Evolutionary conservation across 2,329 filamentous ascomycete genomes (phyloP).

Genomic region (Xylariales sp.): DNA sequence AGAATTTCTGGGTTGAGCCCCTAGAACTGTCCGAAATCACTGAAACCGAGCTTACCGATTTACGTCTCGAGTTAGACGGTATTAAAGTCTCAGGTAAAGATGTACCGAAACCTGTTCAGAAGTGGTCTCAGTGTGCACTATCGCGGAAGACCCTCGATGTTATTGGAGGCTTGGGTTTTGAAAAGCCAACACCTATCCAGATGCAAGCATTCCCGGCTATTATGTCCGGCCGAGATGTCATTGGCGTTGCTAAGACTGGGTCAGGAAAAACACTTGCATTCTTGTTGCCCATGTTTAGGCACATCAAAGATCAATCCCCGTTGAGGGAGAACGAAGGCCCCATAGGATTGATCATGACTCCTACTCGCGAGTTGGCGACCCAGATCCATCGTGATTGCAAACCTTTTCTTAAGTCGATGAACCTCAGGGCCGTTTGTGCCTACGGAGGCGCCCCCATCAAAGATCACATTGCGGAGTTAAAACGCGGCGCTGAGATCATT

Average conservation of each 20-base stretch:
- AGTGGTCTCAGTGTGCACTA: conserved; percentile 95
- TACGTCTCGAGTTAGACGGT: conserved; percentile 89
- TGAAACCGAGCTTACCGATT: conserved; percentile 82
- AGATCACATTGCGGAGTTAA: conserved; percentile 96
- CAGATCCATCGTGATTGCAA: conserved; percentile 97
- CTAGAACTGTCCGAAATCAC: conserved; percentile 84
- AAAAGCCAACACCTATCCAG: conserved; percentile 92
- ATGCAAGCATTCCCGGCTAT: conserved; percentile 93
- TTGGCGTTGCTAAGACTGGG: conserved; percentile 96
- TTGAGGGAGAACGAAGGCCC: conserved; percentile 88
- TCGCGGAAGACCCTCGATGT: conserved; percentile 89
- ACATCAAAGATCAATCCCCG: conserved; percentile 92
- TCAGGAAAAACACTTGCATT: conserved; percentile 98
- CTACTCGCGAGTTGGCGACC: conserved; percentile 90
- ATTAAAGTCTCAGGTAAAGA: conserved; percentile 93
- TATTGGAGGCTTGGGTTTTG: conserved; percentile 82
- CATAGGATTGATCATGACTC: conserved; percentile 89
- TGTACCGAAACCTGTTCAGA: conserved; percentile 91
- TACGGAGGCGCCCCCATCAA: conserved; percentile 97
- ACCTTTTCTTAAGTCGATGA: conserved; percentile 88
- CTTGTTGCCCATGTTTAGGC: conserved; percentile 94
- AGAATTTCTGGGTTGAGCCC: conserved; percentile 95
- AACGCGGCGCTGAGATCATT: conserved; percentile 93
- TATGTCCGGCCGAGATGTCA: conserved; percentile 95
- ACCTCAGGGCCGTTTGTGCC: conserved; percentile 87